Evolutionary conservation across 768 basidiomycete species (phyloP).

Genomic region (Lepiota brunneoincarnata): DNA sequence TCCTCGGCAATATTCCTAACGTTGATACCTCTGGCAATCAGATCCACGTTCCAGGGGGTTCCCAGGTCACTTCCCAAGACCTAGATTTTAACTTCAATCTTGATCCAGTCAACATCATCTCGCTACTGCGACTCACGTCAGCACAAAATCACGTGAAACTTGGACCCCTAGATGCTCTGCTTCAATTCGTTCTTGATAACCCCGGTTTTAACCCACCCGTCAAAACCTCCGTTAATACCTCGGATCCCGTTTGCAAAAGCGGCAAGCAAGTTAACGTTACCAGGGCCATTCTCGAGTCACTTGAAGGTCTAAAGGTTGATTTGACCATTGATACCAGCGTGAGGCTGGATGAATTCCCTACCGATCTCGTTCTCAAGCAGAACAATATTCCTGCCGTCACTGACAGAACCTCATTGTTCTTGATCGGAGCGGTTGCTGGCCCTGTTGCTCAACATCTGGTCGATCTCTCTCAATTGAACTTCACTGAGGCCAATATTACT

Average conservation of each 20-base stretch:
- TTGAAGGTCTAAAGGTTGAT: slow-evolving; percentile 58
- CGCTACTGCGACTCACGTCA: slow-evolving; percentile 48
- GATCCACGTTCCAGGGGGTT: slow-evolving; percentile 58
- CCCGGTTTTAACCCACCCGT: slow-evolving; percentile 53
- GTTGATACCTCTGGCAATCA: slow-evolving; percentile 55
- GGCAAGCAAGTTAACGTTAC: slow-evolving; percentile 63
- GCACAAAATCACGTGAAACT: slow-evolving; percentile 54
- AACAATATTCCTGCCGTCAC: slow-evolving; percentile 52
- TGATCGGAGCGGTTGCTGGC: slow-evolving; percentile 70
- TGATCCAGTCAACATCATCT: slow-evolving; percentile 59
- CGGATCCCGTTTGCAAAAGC: slow-evolving; percentile 56
- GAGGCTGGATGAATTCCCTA: slow-evolving; percentile 64
- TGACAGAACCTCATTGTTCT: slow-evolving; percentile 59
- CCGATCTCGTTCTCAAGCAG: slow-evolving; percentile 57
- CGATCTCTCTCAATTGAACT: slow-evolving; percentile 49
- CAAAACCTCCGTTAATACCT: slow-evolving; percentile 50
- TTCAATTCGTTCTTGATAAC: slow-evolving; percentile 50
- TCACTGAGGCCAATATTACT: slow-evolving; percentile 57
- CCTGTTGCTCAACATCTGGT: slow-evolving; percentile 67
- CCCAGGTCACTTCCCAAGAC: slow-evolving; percentile 49
- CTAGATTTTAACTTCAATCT: slow-evolving; percentile 47
- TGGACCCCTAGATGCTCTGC: slow-evolving; percentile 55
- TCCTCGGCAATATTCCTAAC: slow-evolving; percentile 56
- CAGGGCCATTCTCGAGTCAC: slow-evolving; percentile 59
- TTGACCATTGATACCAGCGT: slow-evolving; percentile 51